Conservation (phyloP, 2,329 filamentous ascomycete species). For the Apiospora phragmitis region DNA sequence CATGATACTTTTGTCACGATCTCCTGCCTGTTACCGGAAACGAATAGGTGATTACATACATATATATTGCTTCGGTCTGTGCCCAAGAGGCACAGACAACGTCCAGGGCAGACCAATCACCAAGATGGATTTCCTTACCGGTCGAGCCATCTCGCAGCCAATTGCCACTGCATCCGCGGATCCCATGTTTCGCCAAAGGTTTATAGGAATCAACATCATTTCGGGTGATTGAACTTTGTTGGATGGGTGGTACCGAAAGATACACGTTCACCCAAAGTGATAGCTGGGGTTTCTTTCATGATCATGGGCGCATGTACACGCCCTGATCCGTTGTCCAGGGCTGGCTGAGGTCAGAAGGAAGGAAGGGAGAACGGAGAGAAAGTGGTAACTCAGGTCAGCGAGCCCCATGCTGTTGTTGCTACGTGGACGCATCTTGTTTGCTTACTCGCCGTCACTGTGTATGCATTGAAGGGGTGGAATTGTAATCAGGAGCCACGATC, state of each 20-base stretch:
- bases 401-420: neutral
- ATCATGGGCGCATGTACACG: neutral
- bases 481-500: neutral
- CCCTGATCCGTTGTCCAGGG: neutral
- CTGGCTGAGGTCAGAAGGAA: neutral
- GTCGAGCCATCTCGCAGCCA: neutral
- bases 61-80: neutral
- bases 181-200: neutral
- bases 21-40: neutral
- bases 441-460: neutral
- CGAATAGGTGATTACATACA: neutral
- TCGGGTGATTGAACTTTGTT: neutral
- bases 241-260: neutral
- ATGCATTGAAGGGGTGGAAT: neutral
- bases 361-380: neutral
- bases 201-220: neutral
- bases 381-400: neutral
- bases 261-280: neutral
- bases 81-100: neutral
- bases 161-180: neutral
- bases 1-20: neutral
- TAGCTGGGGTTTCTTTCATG: neutral
- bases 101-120: neutral
- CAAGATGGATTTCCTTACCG: neutral
- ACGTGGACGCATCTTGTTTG: constrained; percentile 2